Percentiles rank a stretch among this genome's conserved stretches.
Conservation (phyloP, 345 rosid genomes). For the Brassica juncea region DNA sequence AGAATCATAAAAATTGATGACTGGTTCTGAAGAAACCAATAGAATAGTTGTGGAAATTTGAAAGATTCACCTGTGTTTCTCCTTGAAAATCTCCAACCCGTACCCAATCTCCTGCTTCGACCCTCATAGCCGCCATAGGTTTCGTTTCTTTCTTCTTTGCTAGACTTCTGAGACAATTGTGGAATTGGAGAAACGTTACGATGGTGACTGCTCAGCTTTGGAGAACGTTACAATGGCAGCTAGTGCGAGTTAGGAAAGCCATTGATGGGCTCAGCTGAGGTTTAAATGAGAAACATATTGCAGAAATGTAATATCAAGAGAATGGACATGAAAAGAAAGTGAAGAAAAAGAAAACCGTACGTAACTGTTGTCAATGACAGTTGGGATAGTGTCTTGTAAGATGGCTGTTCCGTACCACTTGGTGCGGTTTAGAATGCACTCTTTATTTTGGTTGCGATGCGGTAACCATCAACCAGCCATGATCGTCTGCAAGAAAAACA, state of each 20-base stretch:
- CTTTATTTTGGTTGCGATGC: slow-evolving; percentile 83
- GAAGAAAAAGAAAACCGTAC: slow-evolving; percentile 38
- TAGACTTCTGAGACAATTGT: too few relatives aligned
- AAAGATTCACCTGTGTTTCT: neutral
- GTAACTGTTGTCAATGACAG: slow-evolving; percentile 87
- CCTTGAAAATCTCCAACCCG: neutral
- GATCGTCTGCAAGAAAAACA: slow-evolving; percentile 49
- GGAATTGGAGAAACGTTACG: too few relatives aligned
- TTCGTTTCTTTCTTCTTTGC: too few relatives aligned
- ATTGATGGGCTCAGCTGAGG: too few relatives aligned
- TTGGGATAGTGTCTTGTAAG: slow-evolving; percentile 81
- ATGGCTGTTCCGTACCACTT: slow-evolving; percentile 71
- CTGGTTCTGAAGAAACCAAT: neutral
- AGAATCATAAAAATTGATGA: neutral
- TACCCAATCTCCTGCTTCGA: neutral
- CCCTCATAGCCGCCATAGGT: too few relatives aligned
- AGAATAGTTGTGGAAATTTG: neutral
- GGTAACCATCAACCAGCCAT: slow-evolving; percentile 81
- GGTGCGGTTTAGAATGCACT: slow-evolving; percentile 56
- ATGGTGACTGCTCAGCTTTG: too few relatives aligned
- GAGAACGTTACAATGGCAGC: too few relatives aligned
- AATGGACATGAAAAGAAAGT: neutral
- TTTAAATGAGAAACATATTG: too few relatives aligned
- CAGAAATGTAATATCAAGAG: too few relatives aligned
- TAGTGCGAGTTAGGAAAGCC: too few relatives aligned